These are phyloP conservation scores for Cystobasidium tubakii DNA, from an alignment of 768 basidiomycete species.

Conservation along the genomic window DNA sequence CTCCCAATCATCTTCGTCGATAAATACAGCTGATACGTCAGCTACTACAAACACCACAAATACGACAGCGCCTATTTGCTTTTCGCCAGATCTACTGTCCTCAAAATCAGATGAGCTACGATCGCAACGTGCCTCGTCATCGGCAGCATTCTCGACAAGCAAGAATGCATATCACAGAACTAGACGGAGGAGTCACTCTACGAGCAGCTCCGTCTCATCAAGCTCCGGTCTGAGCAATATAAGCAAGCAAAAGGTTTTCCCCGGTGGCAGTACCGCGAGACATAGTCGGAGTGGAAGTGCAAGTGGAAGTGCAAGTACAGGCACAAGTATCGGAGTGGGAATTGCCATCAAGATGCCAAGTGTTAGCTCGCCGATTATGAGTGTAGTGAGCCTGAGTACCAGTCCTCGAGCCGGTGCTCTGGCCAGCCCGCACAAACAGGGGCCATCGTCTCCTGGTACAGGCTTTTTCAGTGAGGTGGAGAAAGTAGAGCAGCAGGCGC, in stretches of 20 bases:
- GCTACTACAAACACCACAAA: not conserved
- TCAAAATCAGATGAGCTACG: not conserved
- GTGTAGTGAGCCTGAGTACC: not conserved
- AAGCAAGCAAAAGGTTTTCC: conserved; percentile 49
- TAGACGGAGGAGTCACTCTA: conserved; percentile 26
- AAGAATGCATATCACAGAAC: conserved; percentile 1
- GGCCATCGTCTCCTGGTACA: not conserved
- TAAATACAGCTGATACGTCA: not conserved
- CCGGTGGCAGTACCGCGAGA: not conserved
- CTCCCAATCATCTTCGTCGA: conserved; percentile 22
- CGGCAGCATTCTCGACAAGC: not conserved
- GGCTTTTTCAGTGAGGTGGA: conserved; percentile 53
- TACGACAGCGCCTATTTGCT: not conserved
- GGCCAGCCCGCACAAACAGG: not conserved
- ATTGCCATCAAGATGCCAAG: not conserved
- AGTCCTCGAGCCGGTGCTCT: not conserved
- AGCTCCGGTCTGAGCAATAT: not conserved
- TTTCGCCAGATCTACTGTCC: conserved; percentile 15
- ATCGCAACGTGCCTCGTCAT: not conserved
- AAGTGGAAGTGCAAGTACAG: not conserved
- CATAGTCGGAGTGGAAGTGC: not conserved
- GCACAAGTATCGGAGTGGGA: not conserved
- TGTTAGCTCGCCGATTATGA: not conserved
- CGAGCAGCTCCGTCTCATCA: conserved; percentile 10
- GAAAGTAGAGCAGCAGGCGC: conserved; percentile 47